phyloP scores from a whole-genome alignment of 169 alveolate species.

The Cryptosporidium meleagridis region DNA sequence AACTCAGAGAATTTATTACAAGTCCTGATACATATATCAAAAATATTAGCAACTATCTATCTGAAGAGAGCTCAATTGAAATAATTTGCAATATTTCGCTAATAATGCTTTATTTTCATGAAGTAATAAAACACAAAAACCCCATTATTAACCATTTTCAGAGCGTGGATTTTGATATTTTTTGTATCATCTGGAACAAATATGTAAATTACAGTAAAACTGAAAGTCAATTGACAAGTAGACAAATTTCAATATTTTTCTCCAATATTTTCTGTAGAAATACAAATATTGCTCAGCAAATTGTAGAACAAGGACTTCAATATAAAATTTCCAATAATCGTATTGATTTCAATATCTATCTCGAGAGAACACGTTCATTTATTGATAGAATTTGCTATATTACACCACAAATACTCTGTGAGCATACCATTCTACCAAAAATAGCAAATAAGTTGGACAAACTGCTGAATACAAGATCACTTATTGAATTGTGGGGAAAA shows the following conservation, averaged over 20 bases:
- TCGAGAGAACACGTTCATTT: slow-evolving; percentile 6
- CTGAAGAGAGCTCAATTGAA: slow-evolving; percentile 12
- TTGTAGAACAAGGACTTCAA: slow-evolving; percentile 54
- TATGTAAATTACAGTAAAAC: not conserved
- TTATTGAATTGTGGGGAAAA: slow-evolving; percentile 33
- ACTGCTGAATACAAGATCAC: slow-evolving; percentile 3
- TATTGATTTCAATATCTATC: not conserved
- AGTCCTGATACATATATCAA: slow-evolving; percentile 28
- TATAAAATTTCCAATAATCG: not conserved
- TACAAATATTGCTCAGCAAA: slow-evolving; percentile 5
- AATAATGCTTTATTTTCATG: slow-evolving; percentile 29
- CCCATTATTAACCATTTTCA: slow-evolving; percentile 9
- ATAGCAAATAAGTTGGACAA: slow-evolving; percentile 64
- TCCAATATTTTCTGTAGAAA: slow-evolving; percentile 20
- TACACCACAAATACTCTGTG: slow-evolving; percentile 15
- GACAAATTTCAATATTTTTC: slow-evolving; percentile 5
- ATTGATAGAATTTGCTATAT: not conserved
- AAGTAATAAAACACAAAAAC: slow-evolving; percentile 40
- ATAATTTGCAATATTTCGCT: slow-evolving; percentile 51
- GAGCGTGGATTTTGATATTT: slow-evolving; percentile 29
- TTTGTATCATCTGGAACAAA: slow-evolving; percentile 60
- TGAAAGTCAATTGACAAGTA: not conserved
- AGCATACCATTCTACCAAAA: slow-evolving; percentile 39
- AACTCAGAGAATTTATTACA: slow-evolving; percentile 16
- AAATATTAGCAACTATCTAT: slow-evolving; percentile 1